A percentile compares a stretch with the other conserved stretches of the same genome.
Evolutionary conservation across 129 eudicot species (phyloP).

Genomic region (Chrysanthemum makinoi): DNA sequence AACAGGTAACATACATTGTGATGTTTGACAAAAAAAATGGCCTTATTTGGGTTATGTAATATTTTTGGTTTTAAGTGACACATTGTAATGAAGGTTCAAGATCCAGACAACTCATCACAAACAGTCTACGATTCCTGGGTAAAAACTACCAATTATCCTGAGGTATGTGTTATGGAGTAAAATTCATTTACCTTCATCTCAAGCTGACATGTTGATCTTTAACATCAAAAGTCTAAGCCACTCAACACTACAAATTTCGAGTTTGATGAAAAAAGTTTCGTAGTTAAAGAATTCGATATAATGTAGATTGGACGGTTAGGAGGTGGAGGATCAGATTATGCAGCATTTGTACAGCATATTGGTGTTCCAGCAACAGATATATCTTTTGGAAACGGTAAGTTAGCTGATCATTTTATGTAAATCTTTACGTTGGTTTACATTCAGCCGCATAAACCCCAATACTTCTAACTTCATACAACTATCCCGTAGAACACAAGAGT

Average conservation of each 20-base stretch:
- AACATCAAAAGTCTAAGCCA: neutral
- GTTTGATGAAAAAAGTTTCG: neutral
- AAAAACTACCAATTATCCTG: constrained; percentile 36
- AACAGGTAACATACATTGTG: constrained; percentile 45
- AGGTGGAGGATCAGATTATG: constrained; percentile 81
- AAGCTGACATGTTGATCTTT: constrained; percentile 8
- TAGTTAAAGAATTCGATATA: constrained; percentile 24
- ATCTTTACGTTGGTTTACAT: no score
- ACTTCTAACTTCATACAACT: no score
- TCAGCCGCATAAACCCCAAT: no score
- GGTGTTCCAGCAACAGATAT: constrained; percentile 79
- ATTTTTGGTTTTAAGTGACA: neutral
- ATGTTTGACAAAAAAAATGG: no score
- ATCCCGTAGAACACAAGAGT: no score
- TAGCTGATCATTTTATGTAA: neutral
- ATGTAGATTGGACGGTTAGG: constrained; percentile 71
- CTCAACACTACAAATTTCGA: neutral
- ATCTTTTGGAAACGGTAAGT: constrained; percentile 59
- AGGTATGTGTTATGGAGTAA: constrained; percentile 33
- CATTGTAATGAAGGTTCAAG: constrained; percentile 55
- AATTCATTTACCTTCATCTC: neutral
- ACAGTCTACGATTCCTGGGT: constrained; percentile 73
- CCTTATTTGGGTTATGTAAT: neutral
- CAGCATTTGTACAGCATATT: constrained; percentile 80
- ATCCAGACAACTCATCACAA: constrained; percentile 88